phyloP scores from a whole-genome alignment of 1,139 yeast genomes.

The Geotrichum siamense region DNA sequence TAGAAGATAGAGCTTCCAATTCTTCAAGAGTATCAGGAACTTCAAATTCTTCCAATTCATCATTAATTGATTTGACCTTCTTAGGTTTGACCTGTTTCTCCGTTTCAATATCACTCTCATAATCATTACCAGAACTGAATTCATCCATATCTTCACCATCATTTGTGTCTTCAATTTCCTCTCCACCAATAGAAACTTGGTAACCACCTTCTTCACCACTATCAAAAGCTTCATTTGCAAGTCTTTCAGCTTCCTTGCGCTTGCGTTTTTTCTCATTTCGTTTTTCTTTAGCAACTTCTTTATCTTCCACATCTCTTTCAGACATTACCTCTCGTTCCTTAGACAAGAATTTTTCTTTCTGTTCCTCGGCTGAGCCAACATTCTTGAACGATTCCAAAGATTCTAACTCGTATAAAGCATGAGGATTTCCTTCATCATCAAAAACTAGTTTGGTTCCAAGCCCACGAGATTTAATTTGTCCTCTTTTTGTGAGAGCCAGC shows the following conservation, averaged over 20 bases:
- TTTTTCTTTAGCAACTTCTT: constrained; percentile 72
- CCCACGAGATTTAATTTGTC: constrained; percentile 49
- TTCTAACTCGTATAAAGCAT: constrained; percentile 83
- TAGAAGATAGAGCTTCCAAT: constrained; percentile 80
- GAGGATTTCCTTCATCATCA: constrained; percentile 91
- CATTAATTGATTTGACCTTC: constrained; percentile 9
- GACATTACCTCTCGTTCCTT: constrained; percentile 66
- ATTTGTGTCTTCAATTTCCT: constrained; percentile 31
- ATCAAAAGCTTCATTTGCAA: constrained; percentile 39
- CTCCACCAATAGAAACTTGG: constrained; percentile 36
- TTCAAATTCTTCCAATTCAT: constrained; percentile 58
- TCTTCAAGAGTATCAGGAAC: constrained; percentile 90
- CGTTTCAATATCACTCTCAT: constrained; percentile 18
- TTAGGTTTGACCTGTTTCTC: constrained; percentile 12
- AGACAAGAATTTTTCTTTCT: constrained; percentile 58
- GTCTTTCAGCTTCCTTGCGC: constrained; percentile 70
- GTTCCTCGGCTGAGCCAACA: constrained; percentile 65
- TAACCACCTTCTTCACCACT: constrained; percentile 42
- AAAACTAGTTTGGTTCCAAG: constrained; percentile 73
- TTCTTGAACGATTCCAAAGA: constrained; percentile 80
- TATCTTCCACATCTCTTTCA: constrained; percentile 68
- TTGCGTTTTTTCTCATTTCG: constrained; percentile 83
- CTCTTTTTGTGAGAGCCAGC: constrained; percentile 81
- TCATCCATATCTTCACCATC: constrained; percentile 26
- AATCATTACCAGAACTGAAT: constrained; percentile 17